Evolutionary conservation across 2,329 filamentous ascomycete species (phyloP).

Genomic region (Penicillium sp.): DNA sequence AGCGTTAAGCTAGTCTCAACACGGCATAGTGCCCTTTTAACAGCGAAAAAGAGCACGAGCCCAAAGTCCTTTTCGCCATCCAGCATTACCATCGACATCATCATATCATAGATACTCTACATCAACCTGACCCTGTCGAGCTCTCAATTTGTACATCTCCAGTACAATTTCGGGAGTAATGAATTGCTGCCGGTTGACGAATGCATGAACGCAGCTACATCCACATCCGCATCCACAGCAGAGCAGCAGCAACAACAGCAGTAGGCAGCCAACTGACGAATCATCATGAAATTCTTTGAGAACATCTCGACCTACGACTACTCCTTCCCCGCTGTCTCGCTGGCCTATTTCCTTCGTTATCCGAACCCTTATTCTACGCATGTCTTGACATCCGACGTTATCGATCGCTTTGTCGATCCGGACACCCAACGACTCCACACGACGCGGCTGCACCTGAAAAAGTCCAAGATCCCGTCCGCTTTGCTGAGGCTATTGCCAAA

Average conservation of each 20-base stretch:
- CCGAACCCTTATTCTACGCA: slow-evolving; percentile 64
- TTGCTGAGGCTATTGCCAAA: slow-evolving; percentile 60
- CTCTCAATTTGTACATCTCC: background rate
- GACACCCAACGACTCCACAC: slow-evolving; percentile 58
- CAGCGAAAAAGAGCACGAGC: slow-evolving; percentile 10
- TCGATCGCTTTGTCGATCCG: slow-evolving; percentile 59
- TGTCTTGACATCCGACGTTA: slow-evolving; percentile 64
- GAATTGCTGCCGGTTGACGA: slow-evolving; percentile 5
- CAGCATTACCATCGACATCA: background rate
- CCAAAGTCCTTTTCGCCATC: slow-evolving; percentile 11
- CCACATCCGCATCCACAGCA: background rate
- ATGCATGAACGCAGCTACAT: background rate
- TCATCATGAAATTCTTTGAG: slow-evolving; percentile 50
- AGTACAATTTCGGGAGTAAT: background rate
- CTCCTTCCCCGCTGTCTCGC: slow-evolving; percentile 61
- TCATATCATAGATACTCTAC: background rate
- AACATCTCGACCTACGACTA: slow-evolving; percentile 60
- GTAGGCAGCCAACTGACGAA: background rate
- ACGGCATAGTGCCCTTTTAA: background rate
- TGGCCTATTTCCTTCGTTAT: slow-evolving; percentile 67
- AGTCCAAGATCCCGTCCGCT: slow-evolving; percentile 58
- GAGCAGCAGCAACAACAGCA: background rate
- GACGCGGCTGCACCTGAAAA: slow-evolving; percentile 59
- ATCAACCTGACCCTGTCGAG: background rate
- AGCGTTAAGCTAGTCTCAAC: background rate